phyloP scores from a whole-genome alignment of 441 rosid species.

The Euphorbia schlechtendalii region DNA sequence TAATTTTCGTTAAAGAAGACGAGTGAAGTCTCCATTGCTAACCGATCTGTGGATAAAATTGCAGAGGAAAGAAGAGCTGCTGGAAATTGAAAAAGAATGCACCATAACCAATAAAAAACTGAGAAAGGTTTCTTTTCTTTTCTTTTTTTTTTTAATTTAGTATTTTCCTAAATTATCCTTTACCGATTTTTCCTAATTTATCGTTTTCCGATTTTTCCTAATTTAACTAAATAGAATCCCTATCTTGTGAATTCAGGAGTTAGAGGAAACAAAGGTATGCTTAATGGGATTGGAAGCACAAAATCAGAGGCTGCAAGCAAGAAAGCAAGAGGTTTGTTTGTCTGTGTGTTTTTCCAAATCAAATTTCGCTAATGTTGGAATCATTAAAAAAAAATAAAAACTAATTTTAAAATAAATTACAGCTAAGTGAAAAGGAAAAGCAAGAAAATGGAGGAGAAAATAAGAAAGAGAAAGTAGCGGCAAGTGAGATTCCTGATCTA shows the following conservation, averaged over 20 bases:
- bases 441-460: not conserved
- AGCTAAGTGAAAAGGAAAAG: not conserved
- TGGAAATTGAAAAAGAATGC: slow-evolving; percentile 8
- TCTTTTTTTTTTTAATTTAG: too few relatives aligned
- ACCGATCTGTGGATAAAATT: not conserved
- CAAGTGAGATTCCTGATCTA: slow-evolving; percentile 22
- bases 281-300: slow-evolving; percentile 11
- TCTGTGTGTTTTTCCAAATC: not conserved
- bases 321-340: slow-evolving; percentile 20
- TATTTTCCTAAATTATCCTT: too few relatives aligned
- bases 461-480: not conserved
- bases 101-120: slow-evolving; percentile 17
- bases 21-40: not conserved
- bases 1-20: not conserved
- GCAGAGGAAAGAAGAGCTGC: slow-evolving; percentile 27
- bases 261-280: slow-evolving; percentile 9
- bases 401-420: too few relatives aligned
- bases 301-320: slow-evolving; percentile 22
- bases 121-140: slow-evolving; percentile 18
- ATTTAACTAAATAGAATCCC: not conserved
- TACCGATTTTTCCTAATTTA: not conserved
- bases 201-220: not conserved
- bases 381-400: too few relatives aligned
- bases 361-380: too few relatives aligned
- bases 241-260: slow-evolving; percentile 20